Evolutionary conservation across 768 basidiomycete species (phyloP), one percentile per base, ranked within the genome.

Genomic region (Mycena filopes): DNA sequence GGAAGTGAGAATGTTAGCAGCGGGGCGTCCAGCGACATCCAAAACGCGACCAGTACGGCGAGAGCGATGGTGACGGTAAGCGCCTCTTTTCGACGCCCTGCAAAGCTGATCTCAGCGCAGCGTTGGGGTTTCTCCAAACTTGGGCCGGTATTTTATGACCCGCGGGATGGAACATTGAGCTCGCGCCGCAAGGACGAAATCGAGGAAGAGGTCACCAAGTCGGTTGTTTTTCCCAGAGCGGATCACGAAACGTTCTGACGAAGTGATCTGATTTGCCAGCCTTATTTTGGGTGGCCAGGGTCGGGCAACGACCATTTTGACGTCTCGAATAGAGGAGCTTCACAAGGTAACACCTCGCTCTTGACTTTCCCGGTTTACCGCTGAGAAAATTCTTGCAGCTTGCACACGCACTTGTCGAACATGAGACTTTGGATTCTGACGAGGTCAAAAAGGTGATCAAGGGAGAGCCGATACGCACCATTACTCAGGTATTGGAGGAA

Each of bases 1-100:
- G 96, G 96, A 5, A 76, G 86, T 63, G 93, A 96, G 55, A 90
- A 92, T 70, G 88, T 98, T 43, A 94, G 95, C 20, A 96, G 94
- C 68, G 97, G 97, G 23, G 95, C 95, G 50, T 92, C 91, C 59
- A 94, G 92, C 66, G 96, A 99, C 77, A 87, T 99, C 55, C 81
- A 81, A 67, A 82, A 84, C 46, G 98, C 96, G 6, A 98, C 94
- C 5, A 76, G 83, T 49, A 91, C 89, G 20, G 96, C 96, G 11
- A 83, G 87, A 7, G 79, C 84, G 31, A 98, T 98, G 96, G 95
- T 98, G 69, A 91, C 93, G 85, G 95, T 94, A 75, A 76, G 85
- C 69, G 49, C 41, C 33, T 26, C 67, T 56, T 60, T 54, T 21
- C 53, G 23, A 25, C 28, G 20, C 18, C 23, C 66, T 41, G 63